These are phyloP conservation scores for Mycena crocata DNA, from an alignment of 768 basidiomycete species.

Conservation along the genomic window DNA sequence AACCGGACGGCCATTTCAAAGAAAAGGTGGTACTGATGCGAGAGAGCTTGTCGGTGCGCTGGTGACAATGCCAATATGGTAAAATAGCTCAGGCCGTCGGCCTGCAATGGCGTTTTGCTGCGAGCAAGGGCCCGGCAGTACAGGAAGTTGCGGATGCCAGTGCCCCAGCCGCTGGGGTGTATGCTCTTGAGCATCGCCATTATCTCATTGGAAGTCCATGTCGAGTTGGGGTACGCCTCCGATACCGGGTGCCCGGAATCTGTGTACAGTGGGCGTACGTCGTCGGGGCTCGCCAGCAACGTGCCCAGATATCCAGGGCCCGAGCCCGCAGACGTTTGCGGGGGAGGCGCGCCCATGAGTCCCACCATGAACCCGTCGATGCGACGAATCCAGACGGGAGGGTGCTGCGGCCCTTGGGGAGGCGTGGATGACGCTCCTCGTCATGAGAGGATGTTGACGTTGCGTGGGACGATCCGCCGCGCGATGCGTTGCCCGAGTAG, in stretches of 20 bases:
- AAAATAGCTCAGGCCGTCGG: not conserved
- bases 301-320: too few relatives aligned
- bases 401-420: too few relatives aligned
- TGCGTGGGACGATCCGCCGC: too few relatives aligned
- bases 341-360: too few relatives aligned
- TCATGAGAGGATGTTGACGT: too few relatives aligned
- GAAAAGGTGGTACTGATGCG: conserved; percentile 2
- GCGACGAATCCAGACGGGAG: too few relatives aligned
- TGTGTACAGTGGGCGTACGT: not conserved
- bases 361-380: too few relatives aligned
- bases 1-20: not conserved
- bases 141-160: not conserved
- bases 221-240: not conserved
- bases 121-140: not conserved
- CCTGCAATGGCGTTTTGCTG: not conserved
- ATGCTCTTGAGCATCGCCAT: not conserved
- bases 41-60: not conserved
- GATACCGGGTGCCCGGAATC: not conserved
- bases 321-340: too few relatives aligned
- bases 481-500: not conserved
- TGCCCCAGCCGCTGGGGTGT: not conserved
- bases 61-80: not conserved
- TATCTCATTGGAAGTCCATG: not conserved
- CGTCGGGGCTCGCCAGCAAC: too few relatives aligned
- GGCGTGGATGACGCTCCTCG: too few relatives aligned